A percentile compares a stretch with the other conserved stretches of the same genome.
These are phyloP conservation scores for Paraurostyla sp. DNA, from an alignment of 73 alveolate genomes.

Conservation along the genomic window DNA sequence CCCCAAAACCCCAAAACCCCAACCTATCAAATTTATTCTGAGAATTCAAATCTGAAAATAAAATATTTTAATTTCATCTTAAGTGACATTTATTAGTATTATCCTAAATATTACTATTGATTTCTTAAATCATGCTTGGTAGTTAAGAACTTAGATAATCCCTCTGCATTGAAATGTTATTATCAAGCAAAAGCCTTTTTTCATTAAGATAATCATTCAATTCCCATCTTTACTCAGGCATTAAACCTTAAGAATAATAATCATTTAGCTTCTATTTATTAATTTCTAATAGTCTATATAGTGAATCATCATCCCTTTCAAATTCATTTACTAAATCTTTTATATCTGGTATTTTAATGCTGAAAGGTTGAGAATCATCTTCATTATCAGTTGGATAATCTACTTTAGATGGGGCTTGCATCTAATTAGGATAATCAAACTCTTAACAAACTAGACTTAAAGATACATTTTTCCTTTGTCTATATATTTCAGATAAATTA, in stretches of 20 bases:
- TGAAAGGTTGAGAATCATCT: constrained; percentile 45
- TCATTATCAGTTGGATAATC: constrained; percentile 56
- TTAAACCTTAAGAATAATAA: constrained; percentile 7
- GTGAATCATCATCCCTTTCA: constrained; percentile 64
- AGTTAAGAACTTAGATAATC: background rate
- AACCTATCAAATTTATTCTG: too few species aligned
- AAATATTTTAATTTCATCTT: too few species aligned
- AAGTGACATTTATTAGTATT: constrained; percentile 41
- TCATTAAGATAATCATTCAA: background rate
- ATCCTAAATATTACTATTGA: background rate
- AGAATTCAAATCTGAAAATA: too few species aligned
- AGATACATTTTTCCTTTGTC: background rate
- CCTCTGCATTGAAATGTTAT: constrained; percentile 37
- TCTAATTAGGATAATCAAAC: background rate
- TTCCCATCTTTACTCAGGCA: background rate
- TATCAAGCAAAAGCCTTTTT: background rate
- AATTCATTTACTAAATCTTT: constrained; percentile 52
- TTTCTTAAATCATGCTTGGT: constrained; percentile 62
- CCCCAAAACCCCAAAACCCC: too few species aligned
- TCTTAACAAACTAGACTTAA: background rate
- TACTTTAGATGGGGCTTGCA: background rate
- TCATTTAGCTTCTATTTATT: constrained; percentile 1
- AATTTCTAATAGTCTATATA: constrained; percentile 10
- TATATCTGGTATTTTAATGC: constrained; percentile 55
- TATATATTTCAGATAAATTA: constrained; percentile 24